Percentiles rank a stretch among this genome's conserved stretches.
These are phyloP conservation scores for Chaetomiaceae sp. DNA, from an alignment of 2,329 filamentous ascomycete species.

Conservation along the genomic window DNA sequence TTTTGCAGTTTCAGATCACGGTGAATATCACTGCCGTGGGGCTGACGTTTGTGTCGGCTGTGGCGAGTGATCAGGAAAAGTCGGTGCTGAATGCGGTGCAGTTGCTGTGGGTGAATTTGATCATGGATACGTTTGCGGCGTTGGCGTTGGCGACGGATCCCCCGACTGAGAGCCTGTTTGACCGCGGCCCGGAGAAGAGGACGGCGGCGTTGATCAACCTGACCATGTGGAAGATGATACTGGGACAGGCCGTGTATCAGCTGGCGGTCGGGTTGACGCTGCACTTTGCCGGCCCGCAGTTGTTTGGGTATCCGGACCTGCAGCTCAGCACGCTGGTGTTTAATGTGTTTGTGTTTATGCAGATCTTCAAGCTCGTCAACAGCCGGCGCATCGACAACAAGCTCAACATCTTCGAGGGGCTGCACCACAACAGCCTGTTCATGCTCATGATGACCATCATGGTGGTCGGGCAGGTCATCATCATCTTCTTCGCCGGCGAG, in stretches of 20 bases:
- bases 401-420: slow-evolving; percentile 82
- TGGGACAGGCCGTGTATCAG: slow-evolving; percentile 69
- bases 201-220: slow-evolving; percentile 49
- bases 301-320: slow-evolving; percentile 53
- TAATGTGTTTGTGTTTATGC: slow-evolving; percentile 83
- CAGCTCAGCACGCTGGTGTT: slow-evolving; percentile 64
- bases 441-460: slow-evolving; percentile 74
- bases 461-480: slow-evolving; percentile 78
- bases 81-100: slow-evolving; percentile 75
- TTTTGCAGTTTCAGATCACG: slow-evolving; percentile 57
- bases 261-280: slow-evolving; percentile 59
- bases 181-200: slow-evolving; percentile 34
- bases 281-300: slow-evolving; percentile 57
- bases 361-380: slow-evolving; percentile 81
- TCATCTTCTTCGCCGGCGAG: slow-evolving; percentile 72
- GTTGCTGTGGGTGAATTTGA: slow-evolving; percentile 79
- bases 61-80: slow-evolving; percentile 54
- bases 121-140: slow-evolving; percentile 80
- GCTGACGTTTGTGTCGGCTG: slow-evolving; percentile 72
- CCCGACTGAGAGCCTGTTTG: slow-evolving; percentile 39
- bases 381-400: slow-evolving; percentile 81
- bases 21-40: slow-evolving; percentile 78
- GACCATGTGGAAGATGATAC: slow-evolving; percentile 81
- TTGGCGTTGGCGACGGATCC: slow-evolving; percentile 53
- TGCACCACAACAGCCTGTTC: slow-evolving; percentile 76